Percentiles rank a stretch among this genome's conserved stretches.
phyloP scores from a whole-genome alignment of 139 green algal genomes.

The Chlorella vulgaris region DNA sequence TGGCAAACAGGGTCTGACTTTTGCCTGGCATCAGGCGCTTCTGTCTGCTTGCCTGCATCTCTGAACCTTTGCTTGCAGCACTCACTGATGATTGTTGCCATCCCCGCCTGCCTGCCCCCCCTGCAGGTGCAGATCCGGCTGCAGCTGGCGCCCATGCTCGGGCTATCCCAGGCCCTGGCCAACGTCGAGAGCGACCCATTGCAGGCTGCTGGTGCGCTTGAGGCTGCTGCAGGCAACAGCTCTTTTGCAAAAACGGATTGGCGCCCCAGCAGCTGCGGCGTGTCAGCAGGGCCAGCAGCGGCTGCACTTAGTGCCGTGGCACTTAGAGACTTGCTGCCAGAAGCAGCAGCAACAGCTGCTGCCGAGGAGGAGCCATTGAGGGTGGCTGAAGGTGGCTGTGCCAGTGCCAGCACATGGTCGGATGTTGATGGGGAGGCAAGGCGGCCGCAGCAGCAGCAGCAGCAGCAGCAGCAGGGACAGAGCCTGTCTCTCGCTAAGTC shows the following conservation, averaged over 20 bases:
- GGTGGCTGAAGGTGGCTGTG: too few species aligned
- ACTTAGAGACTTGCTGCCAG: too few species aligned
- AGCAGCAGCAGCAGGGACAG: background rate
- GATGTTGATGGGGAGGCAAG: too few species aligned
- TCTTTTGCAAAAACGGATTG: background rate
- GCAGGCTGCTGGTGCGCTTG: constrained; percentile 5
- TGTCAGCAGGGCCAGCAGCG: background rate
- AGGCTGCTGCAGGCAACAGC: constrained; percentile 18
- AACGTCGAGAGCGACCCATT: background rate
- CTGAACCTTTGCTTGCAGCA: too few species aligned
- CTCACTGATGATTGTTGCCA: too few species aligned
- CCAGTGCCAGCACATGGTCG: too few species aligned
- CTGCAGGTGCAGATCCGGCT: constrained; percentile 22
- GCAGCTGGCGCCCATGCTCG: constrained; percentile 35
- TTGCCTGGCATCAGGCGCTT: background rate
- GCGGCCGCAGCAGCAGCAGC: too few species aligned
- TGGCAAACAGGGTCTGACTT: too few species aligned
- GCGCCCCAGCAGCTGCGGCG: constrained; percentile 10
- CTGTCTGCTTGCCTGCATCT: background rate
- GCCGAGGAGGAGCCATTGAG: too few species aligned
- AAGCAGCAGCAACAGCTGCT: too few species aligned
- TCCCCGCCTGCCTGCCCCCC: background rate
- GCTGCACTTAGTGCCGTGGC: background rate
- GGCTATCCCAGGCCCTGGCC: constrained; percentile 17
- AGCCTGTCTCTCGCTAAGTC: too few species aligned